Base-by-base conservation (phyloP, 106 monocot genomes). In the Allium sativum region DNA sequence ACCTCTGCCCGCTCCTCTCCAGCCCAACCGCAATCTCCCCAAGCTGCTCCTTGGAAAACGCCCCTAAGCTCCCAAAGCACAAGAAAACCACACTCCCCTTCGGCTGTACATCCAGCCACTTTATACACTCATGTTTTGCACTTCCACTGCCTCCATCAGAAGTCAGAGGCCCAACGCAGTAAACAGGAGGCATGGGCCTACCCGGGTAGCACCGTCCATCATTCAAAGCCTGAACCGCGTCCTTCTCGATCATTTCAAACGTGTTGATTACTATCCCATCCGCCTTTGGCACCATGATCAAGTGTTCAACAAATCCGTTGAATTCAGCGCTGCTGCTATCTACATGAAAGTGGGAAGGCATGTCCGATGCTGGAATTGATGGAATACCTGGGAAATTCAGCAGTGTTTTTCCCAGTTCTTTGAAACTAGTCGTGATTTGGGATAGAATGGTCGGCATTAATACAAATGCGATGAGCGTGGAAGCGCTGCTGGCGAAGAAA, bases 261-360 rank as follows among this genome's bases (percentile, higher is more conserved):
- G 74, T 77, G 73, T 89, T 89, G 40, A 82, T 52, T 18, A 77
- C 21, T 45, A 82, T 73, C 8, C 82, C 77, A 1, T 76, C 53
- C 42, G 65, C 69, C 9, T 51, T 21, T 7, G 56, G 21, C 4
- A 62, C 0, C 1, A 65, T 48, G 0, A 4, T 40, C 50, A 18
- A 73, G 8, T 44, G 6, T 10, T 42, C 0, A 12, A 83, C 20
- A 10, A 74, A 57, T 0, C 12, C 58, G 21, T 52, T 15, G 22
- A 59, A 61, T 13, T 16, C 5, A 0, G 53, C 68, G 20, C 58
- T 42, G 3, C 41, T 51, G 2, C 70, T 68, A 44, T 79, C 73
- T 5, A 31, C 31, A 0, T 18, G 64, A 18, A 69, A 13, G 17
- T 16, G 45, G 9, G 1, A 15, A 0, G 68, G 56, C 48, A 80